A percentile compares a stretch with the other conserved stretches of the same genome.
Conservation (phyloP, 148 eudicot species). For the Nepenthes gracilis region DNA sequence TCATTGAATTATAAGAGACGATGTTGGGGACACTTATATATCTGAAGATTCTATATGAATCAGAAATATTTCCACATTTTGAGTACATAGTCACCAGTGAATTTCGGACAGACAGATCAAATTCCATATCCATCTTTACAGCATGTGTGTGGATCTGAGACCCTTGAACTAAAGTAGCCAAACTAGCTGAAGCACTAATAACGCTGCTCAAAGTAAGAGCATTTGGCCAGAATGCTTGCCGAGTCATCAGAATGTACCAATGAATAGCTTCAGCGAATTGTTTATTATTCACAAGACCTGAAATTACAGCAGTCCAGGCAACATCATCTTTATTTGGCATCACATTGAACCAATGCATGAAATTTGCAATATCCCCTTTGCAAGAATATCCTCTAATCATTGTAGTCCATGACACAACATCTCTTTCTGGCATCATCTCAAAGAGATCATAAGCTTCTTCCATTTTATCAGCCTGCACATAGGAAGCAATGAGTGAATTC, state of each 20-base stretch:
- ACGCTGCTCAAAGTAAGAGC: conserved; percentile 45
- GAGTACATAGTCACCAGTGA: conserved; percentile 52
- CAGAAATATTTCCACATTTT: conserved; percentile 45
- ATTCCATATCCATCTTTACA: conserved; percentile 27
- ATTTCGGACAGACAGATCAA: conserved; percentile 44
- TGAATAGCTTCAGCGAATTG: conserved; percentile 29
- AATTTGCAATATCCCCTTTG: conserved; percentile 27
- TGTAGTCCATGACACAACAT: conserved; percentile 52
- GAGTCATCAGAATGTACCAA: conserved; percentile 42
- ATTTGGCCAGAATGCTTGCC: conserved; percentile 31
- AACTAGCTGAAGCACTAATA: conserved; percentile 41
- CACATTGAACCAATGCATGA: conserved; percentile 24
- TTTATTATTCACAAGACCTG: conserved; percentile 36
- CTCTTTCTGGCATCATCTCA: conserved; percentile 27
- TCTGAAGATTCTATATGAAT: conserved; percentile 29
- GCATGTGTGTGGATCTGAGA: conserved; percentile 37
- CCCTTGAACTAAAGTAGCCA: conserved; percentile 38
- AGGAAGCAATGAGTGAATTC: conserved; percentile 40
- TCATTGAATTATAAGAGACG: conserved; percentile 52
- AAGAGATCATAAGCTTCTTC: conserved; percentile 37
- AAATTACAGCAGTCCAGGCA: conserved; percentile 65
- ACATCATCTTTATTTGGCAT: conserved; percentile 48
- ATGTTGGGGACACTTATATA: conserved; percentile 32
- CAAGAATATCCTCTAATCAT: conserved; percentile 44
- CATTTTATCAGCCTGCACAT: conserved; percentile 21